These are phyloP conservation scores for Strigomonas galati DNA, from an alignment of 208 protist species.

Conservation along the genomic window DNA sequence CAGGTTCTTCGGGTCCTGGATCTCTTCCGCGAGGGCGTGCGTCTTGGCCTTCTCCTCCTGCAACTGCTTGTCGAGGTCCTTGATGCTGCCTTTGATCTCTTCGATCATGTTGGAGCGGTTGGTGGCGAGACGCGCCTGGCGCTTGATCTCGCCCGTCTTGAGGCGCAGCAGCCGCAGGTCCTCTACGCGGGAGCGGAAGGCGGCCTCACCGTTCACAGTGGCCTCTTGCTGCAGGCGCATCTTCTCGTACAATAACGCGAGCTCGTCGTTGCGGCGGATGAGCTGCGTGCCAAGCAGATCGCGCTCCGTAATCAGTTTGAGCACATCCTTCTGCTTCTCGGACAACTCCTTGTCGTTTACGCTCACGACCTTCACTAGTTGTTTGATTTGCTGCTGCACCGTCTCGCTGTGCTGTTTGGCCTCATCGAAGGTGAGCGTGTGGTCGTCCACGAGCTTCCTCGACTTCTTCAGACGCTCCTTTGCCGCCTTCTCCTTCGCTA, in stretches of 20 bases:
- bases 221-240: conserved; percentile 95
- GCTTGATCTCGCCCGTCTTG: conserved; percentile 88
- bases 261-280: conserved; percentile 97
- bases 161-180: conserved; percentile 69
- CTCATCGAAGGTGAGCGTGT: conserved; percentile 50
- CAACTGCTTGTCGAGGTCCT: conserved; percentile 42
- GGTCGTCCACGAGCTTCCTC: conserved; percentile 66
- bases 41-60: conserved; percentile 75
- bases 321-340: conserved; percentile 91
- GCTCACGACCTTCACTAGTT: conserved; percentile 94
- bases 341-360: conserved; percentile 90
- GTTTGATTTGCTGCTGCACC: conserved; percentile 85
- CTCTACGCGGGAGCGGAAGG: conserved; percentile 89
- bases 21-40: conserved; percentile 95
- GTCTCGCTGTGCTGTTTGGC: conserved; percentile 48
- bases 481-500: conserved; percentile 37
- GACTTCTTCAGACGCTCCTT: conserved; percentile 76
- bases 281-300: conserved; percentile 96
- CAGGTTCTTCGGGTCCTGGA: conserved; percentile 93
- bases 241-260: conserved; percentile 97
- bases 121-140: conserved; percentile 76
- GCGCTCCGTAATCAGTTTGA: conserved; percentile 94
- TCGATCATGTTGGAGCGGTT: conserved; percentile 84
- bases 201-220: conserved; percentile 92
- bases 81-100: conserved; percentile 39